A percentile compares a stretch with the other conserved stretches of the same genome.
Evolutionary conservation across 208 protist genomes (phyloP).

Genomic region (Crithidia sp.): DNA sequence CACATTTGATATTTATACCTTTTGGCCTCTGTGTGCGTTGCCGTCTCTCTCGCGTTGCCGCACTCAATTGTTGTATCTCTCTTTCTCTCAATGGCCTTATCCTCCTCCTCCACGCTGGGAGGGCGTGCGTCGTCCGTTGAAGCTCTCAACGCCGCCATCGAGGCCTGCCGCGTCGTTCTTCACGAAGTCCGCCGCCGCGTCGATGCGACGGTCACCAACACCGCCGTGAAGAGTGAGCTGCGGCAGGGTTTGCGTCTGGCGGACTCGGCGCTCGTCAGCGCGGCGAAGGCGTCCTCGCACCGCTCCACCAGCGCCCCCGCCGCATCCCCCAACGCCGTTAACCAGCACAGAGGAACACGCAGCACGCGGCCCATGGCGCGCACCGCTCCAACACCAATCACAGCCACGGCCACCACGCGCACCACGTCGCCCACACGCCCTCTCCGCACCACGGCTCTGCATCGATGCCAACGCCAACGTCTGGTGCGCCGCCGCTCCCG

Average conservation of each 20-base stretch:
- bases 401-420: neutral
- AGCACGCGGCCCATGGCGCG: neutral
- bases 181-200: slow-evolving; percentile 37
- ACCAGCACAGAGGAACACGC: slow-evolving; percentile 11
- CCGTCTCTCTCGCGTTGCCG: too few relatives aligned
- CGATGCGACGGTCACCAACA: slow-evolving; percentile 22
- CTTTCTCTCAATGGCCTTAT: slow-evolving; percentile 8
- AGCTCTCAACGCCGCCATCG: slow-evolving; percentile 7
- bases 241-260: slow-evolving; percentile 33
- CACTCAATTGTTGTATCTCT: neutral
- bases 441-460: neutral
- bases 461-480: neutral
- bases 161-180: slow-evolving; percentile 28
- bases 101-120: slow-evolving; percentile 10
- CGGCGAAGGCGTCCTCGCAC: neutral
- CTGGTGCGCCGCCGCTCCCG: slow-evolving; percentile 5
- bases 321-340: neutral
- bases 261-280: slow-evolving; percentile 20
- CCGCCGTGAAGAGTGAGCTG: slow-evolving; percentile 38
- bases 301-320: slow-evolving; percentile 1
- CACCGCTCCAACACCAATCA: neutral
- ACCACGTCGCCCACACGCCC: neutral
- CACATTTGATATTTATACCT: too few relatives aligned
- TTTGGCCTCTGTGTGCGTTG: too few relatives aligned
- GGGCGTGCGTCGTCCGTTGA: slow-evolving; percentile 13